Evolutionary conservation across 257 asterid genomes (phyloP), one percentile per base, ranked within the genome.

Genomic region (Hygrophila difformis): DNA sequence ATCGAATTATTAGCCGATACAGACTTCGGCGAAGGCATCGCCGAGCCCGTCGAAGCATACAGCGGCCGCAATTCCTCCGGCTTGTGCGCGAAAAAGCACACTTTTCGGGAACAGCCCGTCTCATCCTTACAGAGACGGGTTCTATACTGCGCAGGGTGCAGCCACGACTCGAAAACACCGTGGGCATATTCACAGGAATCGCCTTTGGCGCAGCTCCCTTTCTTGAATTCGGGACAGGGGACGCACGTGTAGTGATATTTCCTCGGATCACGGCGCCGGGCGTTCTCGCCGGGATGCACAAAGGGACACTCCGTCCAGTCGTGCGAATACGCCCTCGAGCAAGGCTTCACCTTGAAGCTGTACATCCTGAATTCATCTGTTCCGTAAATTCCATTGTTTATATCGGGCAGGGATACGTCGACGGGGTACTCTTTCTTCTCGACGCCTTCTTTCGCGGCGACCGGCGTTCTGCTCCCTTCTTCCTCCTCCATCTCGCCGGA

Each of bases 81-180:
- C 34, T 56, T 84, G 71, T 87, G 97, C 1, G 97, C 97, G 20
- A 87, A 87, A 55, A 87, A 87, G 65, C 97, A 87, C 8, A 87
- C 97, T 73, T 78, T 87, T 51, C 97, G 70, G 0, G 74, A 34
- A 40, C 97, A 88, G 3, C 82, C 83, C 0, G 83, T 84, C 66
- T 83, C 97, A 6, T 87, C 97, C 64, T 87, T 87, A 64, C 97
- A 87, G 4, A 80, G 91, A 2, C 95, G 81, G 53, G 97, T 88
- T 36, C 87, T 64, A 51, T 88, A 88, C 35, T 84, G 94, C 0
- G 97, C 97, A 2, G 97, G 97, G 53, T 88, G 97, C 10, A 88
- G 84, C 97, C 95, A 88, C 0, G 94, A 87, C 35, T 87, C 97
- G 0, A 87, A 87, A 29, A 87, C 95, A 3, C 97, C 97, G 43